Conservation (phyloP, 1,139 yeast genomes). For the Pichia sp. region DNA sequence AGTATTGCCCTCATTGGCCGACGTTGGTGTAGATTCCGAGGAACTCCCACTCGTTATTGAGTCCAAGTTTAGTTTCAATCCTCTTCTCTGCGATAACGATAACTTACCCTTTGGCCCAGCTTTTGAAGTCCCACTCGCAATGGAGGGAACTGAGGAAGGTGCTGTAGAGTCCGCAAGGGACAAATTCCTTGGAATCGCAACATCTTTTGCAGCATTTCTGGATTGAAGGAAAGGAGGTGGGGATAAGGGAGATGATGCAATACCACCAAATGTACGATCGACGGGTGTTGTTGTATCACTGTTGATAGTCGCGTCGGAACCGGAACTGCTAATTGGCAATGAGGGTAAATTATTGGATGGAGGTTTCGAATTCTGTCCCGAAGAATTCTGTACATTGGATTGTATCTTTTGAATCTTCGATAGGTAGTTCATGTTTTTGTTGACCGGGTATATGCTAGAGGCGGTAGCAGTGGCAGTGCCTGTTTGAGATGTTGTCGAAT, state of each 20-base stretch:
- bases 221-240: not conserved
- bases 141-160: too few species aligned
- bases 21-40: not conserved
- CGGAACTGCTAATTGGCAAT: not conserved
- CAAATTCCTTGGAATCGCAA: too few species aligned
- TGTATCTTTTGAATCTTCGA: slow-evolving; percentile 10
- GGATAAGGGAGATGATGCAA: not conserved
- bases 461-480: too few species aligned
- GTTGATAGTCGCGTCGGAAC: not conserved
- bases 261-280: too few species aligned
- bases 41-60: slow-evolving; percentile 24
- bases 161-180: too few species aligned
- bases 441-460: slow-evolving; percentile 5
- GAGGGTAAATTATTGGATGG: not conserved
- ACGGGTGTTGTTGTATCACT: too few species aligned
- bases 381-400: too few species aligned
- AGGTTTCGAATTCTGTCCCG: too few species aligned
- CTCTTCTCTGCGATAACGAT: slow-evolving; percentile 54
- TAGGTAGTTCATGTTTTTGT: slow-evolving; percentile 7
- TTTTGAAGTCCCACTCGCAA: not conserved
- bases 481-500: too few species aligned
- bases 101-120: slow-evolving; percentile 13
- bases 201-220: not conserved
- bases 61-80: slow-evolving; percentile 41
- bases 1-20: too few species aligned